Percentiles rank a stretch among this genome's conserved stretches.
Evolutionary conservation across 306 rosid genomes (phyloP).

Genomic region (Phaseolus lunatus): DNA sequence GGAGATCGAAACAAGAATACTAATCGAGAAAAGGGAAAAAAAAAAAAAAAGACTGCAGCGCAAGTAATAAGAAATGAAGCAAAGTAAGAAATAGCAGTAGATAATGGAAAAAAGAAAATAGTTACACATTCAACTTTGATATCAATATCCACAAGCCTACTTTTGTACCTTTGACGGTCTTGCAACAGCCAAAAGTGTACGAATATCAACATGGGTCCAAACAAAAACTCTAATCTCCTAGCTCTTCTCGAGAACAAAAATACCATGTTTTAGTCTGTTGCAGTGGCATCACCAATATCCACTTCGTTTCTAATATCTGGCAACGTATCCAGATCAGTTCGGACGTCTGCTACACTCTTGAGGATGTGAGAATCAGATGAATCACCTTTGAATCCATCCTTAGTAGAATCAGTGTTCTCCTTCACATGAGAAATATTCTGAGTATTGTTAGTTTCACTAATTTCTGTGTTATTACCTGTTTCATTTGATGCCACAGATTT

Average conservation of each 20-base stretch:
- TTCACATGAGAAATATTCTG: constrained; percentile 40
- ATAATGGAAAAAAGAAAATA: constrained; percentile 37
- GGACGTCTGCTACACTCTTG: constrained; percentile 55
- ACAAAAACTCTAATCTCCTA: constrained; percentile 35
- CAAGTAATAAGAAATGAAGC: neutral
- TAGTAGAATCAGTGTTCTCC: constrained; percentile 48
- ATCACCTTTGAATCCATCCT: constrained; percentile 59
- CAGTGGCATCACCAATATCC: constrained; percentile 56
- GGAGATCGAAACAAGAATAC: neutral
- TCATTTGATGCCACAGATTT: constrained; percentile 49
- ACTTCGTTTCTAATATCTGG: constrained; percentile 61
- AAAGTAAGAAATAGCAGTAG: neutral
- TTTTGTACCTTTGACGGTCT: constrained; percentile 43
- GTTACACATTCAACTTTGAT: constrained; percentile 48
- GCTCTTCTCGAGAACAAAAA: constrained; percentile 15
- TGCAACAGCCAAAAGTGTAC: constrained; percentile 38
- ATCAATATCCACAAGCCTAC: constrained; percentile 50
- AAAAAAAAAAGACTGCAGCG: neutral
- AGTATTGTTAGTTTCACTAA: constrained; percentile 32
- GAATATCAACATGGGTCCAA: constrained; percentile 8
- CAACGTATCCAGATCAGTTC: constrained; percentile 60
- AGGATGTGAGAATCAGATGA: constrained; percentile 58
- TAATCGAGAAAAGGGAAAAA: neutral
- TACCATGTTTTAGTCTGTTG: constrained; percentile 56
- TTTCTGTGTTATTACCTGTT: constrained; percentile 42